These are phyloP conservation scores for Chionographis japonica DNA, from an alignment of 106 monocot genomes.

Conservation along the genomic window DNA sequence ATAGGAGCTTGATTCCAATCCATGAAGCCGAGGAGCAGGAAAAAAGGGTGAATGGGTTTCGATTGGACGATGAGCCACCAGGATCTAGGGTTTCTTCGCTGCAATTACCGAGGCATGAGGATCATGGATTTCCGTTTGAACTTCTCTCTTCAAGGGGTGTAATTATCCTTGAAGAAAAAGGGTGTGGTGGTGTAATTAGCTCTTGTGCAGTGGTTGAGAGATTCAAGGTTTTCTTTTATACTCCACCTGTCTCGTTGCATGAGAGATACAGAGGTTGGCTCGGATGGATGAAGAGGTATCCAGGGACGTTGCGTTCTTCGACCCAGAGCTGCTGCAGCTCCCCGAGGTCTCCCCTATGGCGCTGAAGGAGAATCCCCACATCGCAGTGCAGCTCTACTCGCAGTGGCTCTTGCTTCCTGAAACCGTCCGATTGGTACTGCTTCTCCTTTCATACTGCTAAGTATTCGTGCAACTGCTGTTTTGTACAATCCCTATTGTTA, in stretches of 20 bases:
- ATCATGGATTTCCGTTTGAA: neutral
- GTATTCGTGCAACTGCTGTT: too few species aligned
- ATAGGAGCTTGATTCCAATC: too few species aligned
- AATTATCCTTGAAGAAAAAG: too few species aligned
- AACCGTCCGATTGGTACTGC: constrained; percentile 52
- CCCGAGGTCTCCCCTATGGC: constrained; percentile 63
- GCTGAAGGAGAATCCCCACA: constrained; percentile 61
- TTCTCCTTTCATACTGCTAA: neutral
- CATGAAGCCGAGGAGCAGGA: too few species aligned
- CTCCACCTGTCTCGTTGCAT: constrained; percentile 5
- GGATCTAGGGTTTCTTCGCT: too few species aligned
- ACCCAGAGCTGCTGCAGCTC: constrained; percentile 80
- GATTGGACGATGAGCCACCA: too few species aligned
- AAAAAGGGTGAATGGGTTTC: too few species aligned
- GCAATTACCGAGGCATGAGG: too few species aligned
- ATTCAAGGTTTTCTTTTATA: too few species aligned
- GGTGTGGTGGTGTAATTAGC: too few species aligned
- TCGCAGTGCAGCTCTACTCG: constrained; percentile 60
- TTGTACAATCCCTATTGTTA: too few species aligned
- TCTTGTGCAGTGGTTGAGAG: too few species aligned
- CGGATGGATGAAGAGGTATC: constrained; percentile 57
- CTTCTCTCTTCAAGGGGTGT: neutral
- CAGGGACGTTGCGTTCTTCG: constrained; percentile 58
- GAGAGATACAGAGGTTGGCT: constrained; percentile 24
- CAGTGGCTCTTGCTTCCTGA: constrained; percentile 96